Conservation (phyloP, 805 yeast genomes). For the Starmerella apicola region DNA sequence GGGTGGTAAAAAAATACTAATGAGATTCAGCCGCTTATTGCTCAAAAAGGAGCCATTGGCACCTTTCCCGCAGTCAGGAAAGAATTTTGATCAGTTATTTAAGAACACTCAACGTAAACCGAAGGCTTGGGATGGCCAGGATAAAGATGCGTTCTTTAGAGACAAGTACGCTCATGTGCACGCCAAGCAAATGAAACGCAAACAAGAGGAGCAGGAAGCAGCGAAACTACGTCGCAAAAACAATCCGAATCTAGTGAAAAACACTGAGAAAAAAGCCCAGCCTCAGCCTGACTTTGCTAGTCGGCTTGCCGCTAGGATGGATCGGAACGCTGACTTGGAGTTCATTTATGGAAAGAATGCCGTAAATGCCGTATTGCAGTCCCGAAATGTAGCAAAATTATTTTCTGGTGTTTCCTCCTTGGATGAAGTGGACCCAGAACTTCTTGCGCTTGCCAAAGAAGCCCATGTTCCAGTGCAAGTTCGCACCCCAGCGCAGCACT, state of each 20-base stretch:
- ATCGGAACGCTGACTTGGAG: slow-evolving; percentile 41
- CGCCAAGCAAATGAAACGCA: slow-evolving; percentile 33
- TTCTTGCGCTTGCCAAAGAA: slow-evolving; percentile 38
- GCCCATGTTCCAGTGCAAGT: slow-evolving; percentile 31
- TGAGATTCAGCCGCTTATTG: too few relatives aligned
- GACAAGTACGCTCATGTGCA: slow-evolving; percentile 56
- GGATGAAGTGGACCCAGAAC: slow-evolving; percentile 29
- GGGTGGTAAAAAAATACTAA: too few relatives aligned
- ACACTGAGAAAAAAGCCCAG: not conserved
- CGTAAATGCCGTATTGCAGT: slow-evolving; percentile 56
- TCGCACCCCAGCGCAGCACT: slow-evolving; percentile 36
- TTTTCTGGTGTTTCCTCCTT: slow-evolving; percentile 33
- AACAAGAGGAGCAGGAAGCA: slow-evolving; percentile 17
- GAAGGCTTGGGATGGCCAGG: slow-evolving; percentile 64
- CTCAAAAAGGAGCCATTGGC: slow-evolving; percentile 11
- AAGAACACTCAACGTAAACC: slow-evolving; percentile 21
- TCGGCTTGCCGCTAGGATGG: slow-evolving; percentile 3
- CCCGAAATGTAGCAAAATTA: slow-evolving; percentile 42
- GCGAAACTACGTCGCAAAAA: slow-evolving; percentile 16
- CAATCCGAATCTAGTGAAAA: slow-evolving; percentile 2
- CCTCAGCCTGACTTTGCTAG: slow-evolving; percentile 15
- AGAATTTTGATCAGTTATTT: slow-evolving; percentile 15
- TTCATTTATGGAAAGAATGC: slow-evolving; percentile 67
- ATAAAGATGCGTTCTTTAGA: slow-evolving; percentile 50
- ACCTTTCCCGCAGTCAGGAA: slow-evolving; percentile 13